Evolutionary conservation across 371 early-diverging fungal genomes (phyloP).

Genomic region (Mucor ambiguus): DNA sequence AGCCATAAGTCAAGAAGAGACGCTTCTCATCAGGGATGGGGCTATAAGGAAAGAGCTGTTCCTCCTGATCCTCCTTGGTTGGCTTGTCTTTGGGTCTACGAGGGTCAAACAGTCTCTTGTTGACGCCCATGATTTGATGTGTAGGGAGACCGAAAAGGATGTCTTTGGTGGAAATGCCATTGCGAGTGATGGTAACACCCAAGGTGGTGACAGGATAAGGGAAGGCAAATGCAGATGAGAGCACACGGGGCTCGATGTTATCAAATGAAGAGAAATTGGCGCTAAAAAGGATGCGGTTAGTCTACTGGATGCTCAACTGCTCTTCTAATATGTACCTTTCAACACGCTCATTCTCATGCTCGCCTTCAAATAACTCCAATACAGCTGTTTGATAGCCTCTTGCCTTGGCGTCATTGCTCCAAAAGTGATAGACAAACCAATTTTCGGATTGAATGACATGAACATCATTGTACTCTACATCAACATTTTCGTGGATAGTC

Average conservation of each 20-base stretch:
- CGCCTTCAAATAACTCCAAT: constrained; percentile 87
- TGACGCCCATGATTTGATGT: constrained; percentile 75
- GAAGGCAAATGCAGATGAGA: constrained; percentile 76
- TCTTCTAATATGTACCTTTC: constrained; percentile 53
- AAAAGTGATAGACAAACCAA: constrained; percentile 88
- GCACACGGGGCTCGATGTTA: constrained; percentile 70
- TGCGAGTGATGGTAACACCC: constrained; percentile 83
- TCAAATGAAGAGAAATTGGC: constrained; percentile 76
- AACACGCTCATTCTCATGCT: constrained; percentile 70
- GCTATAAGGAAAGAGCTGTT: constrained; percentile 78
- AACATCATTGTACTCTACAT: constrained; percentile 54
- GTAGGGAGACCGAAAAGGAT: constrained; percentile 77
- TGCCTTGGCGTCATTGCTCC: constrained; percentile 68
- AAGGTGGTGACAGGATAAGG: constrained; percentile 71
- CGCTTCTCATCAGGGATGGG: constrained; percentile 74
- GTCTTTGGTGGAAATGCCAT: constrained; percentile 86
- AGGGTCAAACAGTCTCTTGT: constrained; percentile 83
- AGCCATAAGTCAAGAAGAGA: constrained; percentile 72
- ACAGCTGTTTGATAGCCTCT: constrained; percentile 70
- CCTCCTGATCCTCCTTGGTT: constrained; percentile 77
- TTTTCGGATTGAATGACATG: constrained; percentile 81
- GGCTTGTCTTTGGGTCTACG: constrained; percentile 74
- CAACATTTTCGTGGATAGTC: constrained; percentile 67
- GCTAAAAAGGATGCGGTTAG: constrained; percentile 32
- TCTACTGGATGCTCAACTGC: neutral